Conservation (phyloP, 805 yeast species). For the Kazachstania taianensis region DNA sequence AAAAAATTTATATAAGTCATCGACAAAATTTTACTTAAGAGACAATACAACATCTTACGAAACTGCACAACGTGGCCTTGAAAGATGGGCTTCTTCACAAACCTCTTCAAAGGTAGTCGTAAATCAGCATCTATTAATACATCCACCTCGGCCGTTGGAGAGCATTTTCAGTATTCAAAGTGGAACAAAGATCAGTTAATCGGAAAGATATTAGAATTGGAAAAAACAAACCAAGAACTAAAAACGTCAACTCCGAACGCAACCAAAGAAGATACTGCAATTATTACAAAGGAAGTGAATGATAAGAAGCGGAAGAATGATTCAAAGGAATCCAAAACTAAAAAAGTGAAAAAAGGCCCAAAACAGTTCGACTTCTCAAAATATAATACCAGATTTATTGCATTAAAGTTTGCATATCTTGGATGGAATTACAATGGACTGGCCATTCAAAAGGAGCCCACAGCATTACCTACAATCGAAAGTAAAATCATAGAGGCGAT, state of each 20-base stretch:
- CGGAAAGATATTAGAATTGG: constrained; percentile 46
- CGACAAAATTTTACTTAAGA: not conserved
- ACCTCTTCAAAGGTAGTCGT: constrained; percentile 9
- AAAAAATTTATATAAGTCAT: not conserved
- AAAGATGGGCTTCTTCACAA: constrained; percentile 13
- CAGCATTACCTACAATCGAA: constrained; percentile 83
- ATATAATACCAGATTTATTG: constrained; percentile 57
- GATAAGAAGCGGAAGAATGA: constrained; percentile 1
- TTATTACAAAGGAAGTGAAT: too few species aligned
- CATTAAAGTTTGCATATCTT: constrained; percentile 71
- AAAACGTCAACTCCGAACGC: constrained; percentile 2
- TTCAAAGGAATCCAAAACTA: not conserved
- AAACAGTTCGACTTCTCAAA: constrained; percentile 57
- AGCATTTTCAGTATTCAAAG: constrained; percentile 33
- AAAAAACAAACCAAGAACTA: constrained; percentile 18
- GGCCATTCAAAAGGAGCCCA: constrained; percentile 66
- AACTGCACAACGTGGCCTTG: not conserved
- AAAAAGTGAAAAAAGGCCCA: constrained; percentile 23
- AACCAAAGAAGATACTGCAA: not conserved
- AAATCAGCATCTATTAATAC: constrained; percentile 2
- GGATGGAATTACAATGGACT: constrained; percentile 95
- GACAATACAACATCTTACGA: not conserved
- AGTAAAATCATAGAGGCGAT: constrained; percentile 64
- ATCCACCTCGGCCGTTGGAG: not conserved
- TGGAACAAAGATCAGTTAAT: constrained; percentile 66